Evolutionary conservation across 495 filamentous ascomycete species (phyloP), one percentile per base, ranked within the genome.

Genomic region (Tuber indicum): DNA sequence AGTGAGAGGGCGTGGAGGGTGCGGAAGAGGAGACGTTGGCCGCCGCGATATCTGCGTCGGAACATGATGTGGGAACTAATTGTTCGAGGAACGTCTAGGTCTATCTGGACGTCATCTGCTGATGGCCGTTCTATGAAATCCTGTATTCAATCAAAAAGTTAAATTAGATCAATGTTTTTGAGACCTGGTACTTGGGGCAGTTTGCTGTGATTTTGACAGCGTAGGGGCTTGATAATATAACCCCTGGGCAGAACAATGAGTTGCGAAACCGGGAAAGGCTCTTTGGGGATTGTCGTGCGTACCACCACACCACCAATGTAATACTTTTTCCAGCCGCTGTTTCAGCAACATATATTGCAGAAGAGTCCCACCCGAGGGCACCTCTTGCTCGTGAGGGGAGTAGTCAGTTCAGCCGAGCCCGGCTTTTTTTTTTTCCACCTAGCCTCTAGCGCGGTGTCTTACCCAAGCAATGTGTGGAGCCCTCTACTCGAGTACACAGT

Each of bases 31-130:
- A 98, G 87, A 71, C 96, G 89, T 84, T 99, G 96, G 0, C 94
- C 94, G 75, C 91, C 92, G 17, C 94, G 91, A 86, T 99, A 99
- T 45, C 96, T 88, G 74, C 90, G 88, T 39, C 96, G 90, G 83
- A 99, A 99, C 96, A 99, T 97, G 82, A 99, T 95, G 84, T 99
- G 96, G 78, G 92, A 91, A 82, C 90, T 94, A 83, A 99, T 97
- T 12, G 96, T 99, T 71, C 96, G 90, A 0, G 96, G 96, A 62
- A 99, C 95, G 82, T 99, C 96, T 42, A 97, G 90, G 84, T 99
- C 96, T 79, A 99, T 99, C 83, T 99, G 96, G 12, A 95, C 91
- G 83, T 99, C 96, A 82, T 99, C 96, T 0, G 94, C 90, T 9
- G 92, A 97, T 49, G 89, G 89, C 70, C 90, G 84, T 14, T 91